These are phyloP conservation scores for Aphelidium insulamus DNA, from an alignment of 371 early-diverging fungal genomes.

Conservation along the genomic window DNA sequence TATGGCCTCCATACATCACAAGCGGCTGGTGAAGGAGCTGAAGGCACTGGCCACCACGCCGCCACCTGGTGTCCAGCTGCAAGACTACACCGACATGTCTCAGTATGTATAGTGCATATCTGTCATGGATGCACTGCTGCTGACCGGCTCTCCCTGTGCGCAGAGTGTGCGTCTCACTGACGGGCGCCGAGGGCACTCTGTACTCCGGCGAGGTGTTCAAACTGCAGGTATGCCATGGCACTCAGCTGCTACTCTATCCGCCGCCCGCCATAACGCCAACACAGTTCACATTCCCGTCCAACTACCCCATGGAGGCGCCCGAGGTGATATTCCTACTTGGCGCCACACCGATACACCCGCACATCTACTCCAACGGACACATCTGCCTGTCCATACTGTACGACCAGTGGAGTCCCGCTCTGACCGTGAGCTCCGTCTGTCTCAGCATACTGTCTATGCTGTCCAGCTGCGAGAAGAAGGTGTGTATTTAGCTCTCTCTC, in stretches of 20 bases:
- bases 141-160: not conserved
- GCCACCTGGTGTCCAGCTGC: slow-evolving; percentile 13
- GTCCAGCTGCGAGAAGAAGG: slow-evolving; percentile 60
- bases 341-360: slow-evolving; percentile 54
- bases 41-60: slow-evolving; percentile 14
- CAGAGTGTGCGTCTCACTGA: slow-evolving; percentile 34
- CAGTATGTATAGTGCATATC: not conserved
- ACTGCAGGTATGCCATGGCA: slow-evolving; percentile 23
- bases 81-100: slow-evolving; percentile 9
- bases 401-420: slow-evolving; percentile 85
- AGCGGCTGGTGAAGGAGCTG: slow-evolving; percentile 23
- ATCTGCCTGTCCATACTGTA: slow-evolving; percentile 90
- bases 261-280: not conserved
- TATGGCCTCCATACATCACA: not conserved
- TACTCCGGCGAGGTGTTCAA: slow-evolving; percentile 41
- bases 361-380: slow-evolving; percentile 79
- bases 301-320: slow-evolving; percentile 69
- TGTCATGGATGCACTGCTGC: not conserved
- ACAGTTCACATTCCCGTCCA: slow-evolving; percentile 53
- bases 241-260: not conserved
- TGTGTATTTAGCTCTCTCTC: too few species aligned
- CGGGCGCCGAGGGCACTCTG: slow-evolving; percentile 37
- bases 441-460: slow-evolving; percentile 81
- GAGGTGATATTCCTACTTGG: slow-evolving; percentile 44
- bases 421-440: slow-evolving; percentile 81